A percentile compares a stretch with the other conserved stretches of the same genome.
Evolutionary conservation across 73 alveolate genomes (phyloP).

Genomic region (Tetrahymena thermophila): DNA sequence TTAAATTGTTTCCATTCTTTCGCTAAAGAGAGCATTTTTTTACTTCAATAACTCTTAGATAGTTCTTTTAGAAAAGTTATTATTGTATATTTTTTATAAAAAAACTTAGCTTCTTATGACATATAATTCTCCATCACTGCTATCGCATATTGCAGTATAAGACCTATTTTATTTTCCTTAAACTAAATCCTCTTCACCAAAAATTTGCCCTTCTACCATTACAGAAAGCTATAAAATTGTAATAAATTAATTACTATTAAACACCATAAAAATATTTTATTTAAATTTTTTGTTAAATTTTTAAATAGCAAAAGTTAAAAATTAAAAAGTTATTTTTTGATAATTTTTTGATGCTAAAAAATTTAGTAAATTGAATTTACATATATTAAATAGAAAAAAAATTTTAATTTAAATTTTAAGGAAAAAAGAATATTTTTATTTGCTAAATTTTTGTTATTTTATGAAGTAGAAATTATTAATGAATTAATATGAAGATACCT

Average conservation of each 20-base stretch:
- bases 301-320: too few species aligned
- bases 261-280: too few species aligned
- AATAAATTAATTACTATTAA: too few species aligned
- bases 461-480: not conserved
- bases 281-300: too few species aligned
- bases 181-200: not conserved
- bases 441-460: too few species aligned
- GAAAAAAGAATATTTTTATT: too few species aligned
- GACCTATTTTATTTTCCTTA: not conserved
- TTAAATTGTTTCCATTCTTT: not conserved
- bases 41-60: not conserved
- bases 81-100: not conserved
- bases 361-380: too few species aligned
- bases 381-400: too few species aligned
- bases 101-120: not conserved
- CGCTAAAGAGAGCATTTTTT: not conserved
- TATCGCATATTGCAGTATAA: not conserved
- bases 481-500: not conserved
- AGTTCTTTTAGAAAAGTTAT: not conserved
- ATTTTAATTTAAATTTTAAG: too few species aligned
- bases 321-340: too few species aligned
- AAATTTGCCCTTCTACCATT: not conserved
- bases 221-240: not conserved
- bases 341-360: too few species aligned
- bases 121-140: not conserved